Conservation (phyloP, 208 protist genomes). For the Wallacemonas rigidus region DNA sequence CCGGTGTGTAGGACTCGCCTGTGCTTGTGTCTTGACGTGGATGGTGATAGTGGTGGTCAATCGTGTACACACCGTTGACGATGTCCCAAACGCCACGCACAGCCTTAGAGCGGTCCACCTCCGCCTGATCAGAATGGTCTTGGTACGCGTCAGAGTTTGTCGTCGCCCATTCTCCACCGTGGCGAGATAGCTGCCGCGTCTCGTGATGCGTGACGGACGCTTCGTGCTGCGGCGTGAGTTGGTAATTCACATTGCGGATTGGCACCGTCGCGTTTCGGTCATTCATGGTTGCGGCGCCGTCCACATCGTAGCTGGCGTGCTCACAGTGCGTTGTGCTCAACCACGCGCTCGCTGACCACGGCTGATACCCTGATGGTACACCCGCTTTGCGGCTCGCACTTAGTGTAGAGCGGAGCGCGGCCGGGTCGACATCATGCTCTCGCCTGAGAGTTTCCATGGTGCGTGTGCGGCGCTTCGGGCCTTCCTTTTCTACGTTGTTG, state of each 20-base stretch:
- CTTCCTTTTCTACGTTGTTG: slow-evolving; percentile 85
- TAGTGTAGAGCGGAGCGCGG: slow-evolving; percentile 48
- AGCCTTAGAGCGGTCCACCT: slow-evolving; percentile 62
- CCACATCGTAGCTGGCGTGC: slow-evolving; percentile 75
- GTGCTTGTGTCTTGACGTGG: slow-evolving; percentile 76
- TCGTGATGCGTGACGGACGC: slow-evolving; percentile 42
- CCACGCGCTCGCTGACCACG: slow-evolving; percentile 75
- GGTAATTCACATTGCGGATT: slow-evolving; percentile 73
- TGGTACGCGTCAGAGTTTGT: slow-evolving; percentile 73
- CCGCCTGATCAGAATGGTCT: slow-evolving; percentile 56
- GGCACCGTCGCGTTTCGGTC: slow-evolving; percentile 58
- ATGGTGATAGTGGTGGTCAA: slow-evolving; percentile 81
- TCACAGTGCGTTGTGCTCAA: slow-evolving; percentile 85
- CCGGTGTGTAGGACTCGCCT: slow-evolving; percentile 71
- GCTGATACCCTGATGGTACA: slow-evolving; percentile 69
- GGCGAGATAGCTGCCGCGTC: slow-evolving; percentile 29
- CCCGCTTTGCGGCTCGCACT: slow-evolving; percentile 36
- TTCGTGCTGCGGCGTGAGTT: slow-evolving; percentile 57
- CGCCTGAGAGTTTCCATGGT: slow-evolving; percentile 54
- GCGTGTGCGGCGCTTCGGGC: slow-evolving; percentile 62
- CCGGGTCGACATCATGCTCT: slow-evolving; percentile 54
- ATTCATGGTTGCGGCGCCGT: slow-evolving; percentile 57
- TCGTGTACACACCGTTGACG: slow-evolving; percentile 81
- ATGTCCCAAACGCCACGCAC: slow-evolving; percentile 80
- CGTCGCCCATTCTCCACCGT: slow-evolving; percentile 58